Base-by-base conservation (phyloP, 441 rosid genomes). In the Adansonia madagascariensis region DNA sequence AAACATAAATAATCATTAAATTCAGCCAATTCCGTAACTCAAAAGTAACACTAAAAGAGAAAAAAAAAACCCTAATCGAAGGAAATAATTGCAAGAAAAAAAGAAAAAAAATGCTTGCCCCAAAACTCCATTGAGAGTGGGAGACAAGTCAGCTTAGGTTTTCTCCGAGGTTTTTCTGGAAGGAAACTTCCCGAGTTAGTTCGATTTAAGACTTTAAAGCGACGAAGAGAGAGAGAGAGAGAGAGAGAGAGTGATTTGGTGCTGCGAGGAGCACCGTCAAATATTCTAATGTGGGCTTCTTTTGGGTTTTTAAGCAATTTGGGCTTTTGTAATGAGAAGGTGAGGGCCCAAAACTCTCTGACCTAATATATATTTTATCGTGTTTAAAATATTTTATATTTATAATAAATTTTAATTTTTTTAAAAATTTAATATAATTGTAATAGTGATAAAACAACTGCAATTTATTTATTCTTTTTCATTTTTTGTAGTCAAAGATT, bases 61-160 rank as follows among this genome's bases (percentile, higher is more conserved):
- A 27, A 70, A 24, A 27, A 61, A 27, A 12, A 18, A 17, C 41
- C 9, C 8, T 7, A 39, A 64, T 67, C 2, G n/a, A 14, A 9
- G 14, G 15, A 73, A 31, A 49, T 0, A 70, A 70, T 8, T 60
- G 15, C 44, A 50, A 8, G 41, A 31, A 6, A 35, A 17, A 8
- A 4, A 35, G 14, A 15, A 9, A 14, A 4, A 4, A 68, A 14
- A 70, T 1, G 9, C 0, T 50, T 71, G 53, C 75, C 75, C 75
- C 75, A 71, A 35, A 71, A 71, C 49, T 71, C 75, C 75, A 71
- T 71, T 53, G 47, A 35, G n/a, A 53, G 24, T 14, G 57, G 2
- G 55, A 17, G 56, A 20, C 18, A 67, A 47, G 55, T 10, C 15
- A 70, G 17, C 24, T 35, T 50, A 71, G 74, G 61, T 44, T 50